Conservation (phyloP, 1,284 basidiomycete genomes). For the Austroboletus rostrupii region DNA sequence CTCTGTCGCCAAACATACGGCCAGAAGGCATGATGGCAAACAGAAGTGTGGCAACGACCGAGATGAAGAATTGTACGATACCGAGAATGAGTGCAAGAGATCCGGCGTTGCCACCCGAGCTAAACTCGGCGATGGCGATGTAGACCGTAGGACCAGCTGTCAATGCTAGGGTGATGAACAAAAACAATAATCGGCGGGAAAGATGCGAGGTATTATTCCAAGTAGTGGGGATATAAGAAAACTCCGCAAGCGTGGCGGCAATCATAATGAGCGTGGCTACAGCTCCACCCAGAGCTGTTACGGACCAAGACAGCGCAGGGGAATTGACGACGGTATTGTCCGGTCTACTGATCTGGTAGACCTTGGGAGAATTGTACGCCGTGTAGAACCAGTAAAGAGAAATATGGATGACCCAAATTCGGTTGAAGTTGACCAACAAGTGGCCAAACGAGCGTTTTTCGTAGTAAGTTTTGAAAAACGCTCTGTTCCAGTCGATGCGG, state of each 20-base stretch:
- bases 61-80: conserved; percentile 87
- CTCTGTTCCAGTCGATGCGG: conserved; percentile 85
- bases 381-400: conserved; percentile 95
- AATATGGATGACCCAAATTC: conserved; percentile 92
- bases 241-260: conserved; percentile 85
- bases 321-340: conserved; percentile 54
- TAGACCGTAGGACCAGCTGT: conserved; percentile 90
- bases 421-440: conserved; percentile 95
- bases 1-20: conserved; percentile 92
- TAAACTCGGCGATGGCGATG: conserved; percentile 74
- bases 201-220: conserved; percentile 97
- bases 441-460: conserved; percentile 90
- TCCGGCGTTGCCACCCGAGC: conserved; percentile 29
- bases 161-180: conserved; percentile 80
- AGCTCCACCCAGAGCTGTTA: conserved; percentile 85
- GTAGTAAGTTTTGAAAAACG: conserved; percentile 96
- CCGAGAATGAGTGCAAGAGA: conserved; percentile 78
- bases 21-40: conserved; percentile 89
- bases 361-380: conserved; percentile 91
- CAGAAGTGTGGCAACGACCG: conserved; percentile 71
- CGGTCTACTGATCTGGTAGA: conserved; percentile 62
- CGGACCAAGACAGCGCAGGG: conserved; percentile 86
- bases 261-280: conserved; percentile 92
- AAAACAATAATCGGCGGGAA: conserved; percentile 82
- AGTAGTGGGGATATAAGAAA: conserved; percentile 93